Evolutionary conservation across 2,329 filamentous ascomycete genomes (phyloP), one percentile per base, ranked within the genome.

Genomic region (Pseudopyrenochaeta lycopersici): DNA sequence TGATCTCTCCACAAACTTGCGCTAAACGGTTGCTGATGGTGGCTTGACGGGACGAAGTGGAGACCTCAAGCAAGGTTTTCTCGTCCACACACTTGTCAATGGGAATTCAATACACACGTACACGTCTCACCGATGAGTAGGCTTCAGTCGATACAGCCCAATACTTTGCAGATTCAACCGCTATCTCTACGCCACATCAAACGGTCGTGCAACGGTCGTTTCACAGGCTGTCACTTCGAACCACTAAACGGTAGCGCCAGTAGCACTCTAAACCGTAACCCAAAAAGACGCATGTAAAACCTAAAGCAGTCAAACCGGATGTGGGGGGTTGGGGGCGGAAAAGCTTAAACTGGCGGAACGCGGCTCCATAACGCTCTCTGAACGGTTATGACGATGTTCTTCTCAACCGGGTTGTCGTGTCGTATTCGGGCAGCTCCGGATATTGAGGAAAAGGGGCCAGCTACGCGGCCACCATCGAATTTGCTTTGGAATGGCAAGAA

Each of bases 281-380:
- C 36, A 52, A 12, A 43, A 43, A 41, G 46, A 51, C 21, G 46
- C 40, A 49, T 46, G 47, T 46, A 52, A 46, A 52, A 49, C 50
- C 41, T 27, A 40, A 54, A 57, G 30, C 43, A 46, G 23, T 40
- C 20, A 48, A 20, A 29, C n/a, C 48, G 41, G 40, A 36, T 52
- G 60, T 48, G 52, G 57, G 60, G 57, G n/a, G 2, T 42, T 57
- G 60, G 62, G 59, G 60, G 55, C 60, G 49, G 49, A 44, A 56
- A 58, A 50, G 60, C 52, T 59, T 55, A 54, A 39, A 47, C 27
- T 48, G 35, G 39, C 46, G n/a, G 41, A 47, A 49, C 52, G 33
- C 49, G 36, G 54, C 53, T 23, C 38, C 36, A 42, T 23, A 46
- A 41, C 49, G 33, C n/a, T 11, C 17, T 36, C 33, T 36, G 17